Percentiles rank a stretch among this genome's conserved stretches.
Evolutionary conservation across 345 rosid species (phyloP).

Genomic region (Ceriops zippeliana): DNA sequence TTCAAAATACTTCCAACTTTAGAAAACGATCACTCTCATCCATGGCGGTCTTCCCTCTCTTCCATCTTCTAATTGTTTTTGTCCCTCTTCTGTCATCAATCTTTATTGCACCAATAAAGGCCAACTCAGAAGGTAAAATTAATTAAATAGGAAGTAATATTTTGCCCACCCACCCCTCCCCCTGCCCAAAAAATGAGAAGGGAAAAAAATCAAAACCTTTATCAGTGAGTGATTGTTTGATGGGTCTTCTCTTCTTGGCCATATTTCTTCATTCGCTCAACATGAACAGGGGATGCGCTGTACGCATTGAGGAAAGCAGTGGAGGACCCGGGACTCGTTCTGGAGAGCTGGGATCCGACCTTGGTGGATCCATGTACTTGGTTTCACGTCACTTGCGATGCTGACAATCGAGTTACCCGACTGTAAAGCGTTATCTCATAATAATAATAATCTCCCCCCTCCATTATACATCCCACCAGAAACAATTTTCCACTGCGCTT

Average conservation of each 20-base stretch:
- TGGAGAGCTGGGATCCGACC: slow-evolving; percentile 76
- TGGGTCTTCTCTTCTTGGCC: neutral
- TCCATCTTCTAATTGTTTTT: slow-evolving; percentile 24
- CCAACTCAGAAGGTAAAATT: slow-evolving; percentile 51
- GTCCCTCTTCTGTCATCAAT: slow-evolving; percentile 12
- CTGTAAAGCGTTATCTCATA: slow-evolving; percentile 34
- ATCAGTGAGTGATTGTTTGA: neutral
- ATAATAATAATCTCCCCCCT: neutral
- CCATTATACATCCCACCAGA: neutral
- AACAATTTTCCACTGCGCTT: neutral
- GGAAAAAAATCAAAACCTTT: neutral
- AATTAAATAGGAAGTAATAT: too few relatives aligned
- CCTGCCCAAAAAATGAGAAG: too few relatives aligned
- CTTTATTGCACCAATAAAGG: slow-evolving; percentile 24
- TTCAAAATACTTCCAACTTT: neutral
- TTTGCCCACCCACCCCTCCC: too few relatives aligned
- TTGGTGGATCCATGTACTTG: slow-evolving; percentile 77
- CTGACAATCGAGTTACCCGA: slow-evolving; percentile 57
- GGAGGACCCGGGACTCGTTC: slow-evolving; percentile 61
- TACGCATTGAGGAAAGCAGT: slow-evolving; percentile 59
- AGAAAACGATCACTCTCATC: slow-evolving; percentile 4
- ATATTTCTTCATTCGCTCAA: neutral
- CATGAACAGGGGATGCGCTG: slow-evolving; percentile 60
- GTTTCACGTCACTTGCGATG: slow-evolving; percentile 72
- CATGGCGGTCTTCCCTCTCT: slow-evolving; percentile 32